Evolutionary conservation across 495 filamentous ascomycete species (phyloP), one percentile per base, ranked within the genome.

Genomic region (Aspergillus olivimuriae): DNA sequence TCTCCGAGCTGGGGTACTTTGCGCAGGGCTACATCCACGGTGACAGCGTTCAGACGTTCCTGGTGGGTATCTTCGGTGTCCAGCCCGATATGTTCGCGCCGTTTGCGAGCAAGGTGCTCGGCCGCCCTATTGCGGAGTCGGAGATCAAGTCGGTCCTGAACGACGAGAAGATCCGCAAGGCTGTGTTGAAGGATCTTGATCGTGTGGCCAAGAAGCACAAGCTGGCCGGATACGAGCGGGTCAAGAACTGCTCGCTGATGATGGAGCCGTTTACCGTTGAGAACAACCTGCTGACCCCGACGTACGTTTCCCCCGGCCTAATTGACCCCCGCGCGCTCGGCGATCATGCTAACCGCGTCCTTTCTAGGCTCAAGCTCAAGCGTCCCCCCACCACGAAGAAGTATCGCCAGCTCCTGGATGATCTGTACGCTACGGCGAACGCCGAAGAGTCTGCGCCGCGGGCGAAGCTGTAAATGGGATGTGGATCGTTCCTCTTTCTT

Each of bases 301-400:
- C 92, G 90, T 96, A 76, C 78, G 87, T 86, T n/a, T n/a, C n/a
- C n/a, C n/a, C n/a, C n/a, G n/a, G n/a, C n/a, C n/a, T n/a, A n/a
- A n/a, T n/a, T n/a, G n/a, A n/a, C n/a, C n/a, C n/a, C n/a, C n/a
- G n/a, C n/a, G n/a, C n/a, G n/a, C n/a, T n/a, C n/a, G n/a, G n/a
- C n/a, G n/a, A n/a, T n/a, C n/a, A n/a, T n/a, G n/a, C n/a, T n/a
- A n/a, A n/a, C n/a, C n/a, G n/a, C n/a, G n/a, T n/a, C n/a, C n/a
- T n/a, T n/a, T n/a, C n/a, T 39, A 97, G 91, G 35, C 68, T 98
- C 37, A 98, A 98, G 68, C 75, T 96, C 55, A 98, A 98, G 77
- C 81, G 92, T 16, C 87, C 90, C 32, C 89, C 89, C 43, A 76
- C 83, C n/a, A 84, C 78, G 24, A 89, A 84, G 71, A 75, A 72